Base-by-base conservation (phyloP, 495 filamentous ascomycete genomes). In the Pseudoneurospora amorphoporcata region DNA sequence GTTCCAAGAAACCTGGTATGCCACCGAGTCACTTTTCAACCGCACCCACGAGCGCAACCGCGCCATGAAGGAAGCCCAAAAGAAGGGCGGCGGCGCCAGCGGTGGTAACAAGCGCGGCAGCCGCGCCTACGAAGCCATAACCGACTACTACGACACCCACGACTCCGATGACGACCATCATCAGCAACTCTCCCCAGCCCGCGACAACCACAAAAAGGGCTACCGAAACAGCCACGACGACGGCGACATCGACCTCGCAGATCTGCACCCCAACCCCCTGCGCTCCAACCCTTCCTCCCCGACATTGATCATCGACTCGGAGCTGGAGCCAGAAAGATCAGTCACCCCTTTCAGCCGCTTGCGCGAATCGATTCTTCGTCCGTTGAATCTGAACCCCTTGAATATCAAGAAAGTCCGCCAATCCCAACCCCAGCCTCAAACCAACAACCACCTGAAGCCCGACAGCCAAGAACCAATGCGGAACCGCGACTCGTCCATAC, bases 1-100 rank as follows among this genome's bases (percentile, higher is more conserved):
- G 83, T 87, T 91, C 77, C 86, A 85, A 10, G 88, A 91, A 75
- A 82, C 87, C 0, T 91, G 86, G 86, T 86, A 85, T 75, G 79
- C 86, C 7, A 81, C 84, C 38, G 85, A 87, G 79, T 77, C 88
- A 74, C 74, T 86, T 80, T 71, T 84, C 83, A 76, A 86, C 83
- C 87, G 86, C 41, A 84, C 85, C 32, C 82, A 83, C 39, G 79
- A 84, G 73, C 84, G 84, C 43, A 80, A 79, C 73, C 80, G 78
- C 68, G 76, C 77, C 9, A 41, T 76, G 23, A 71, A 77, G 78
- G 38, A 79, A 73, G 69, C 76, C 80, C 74, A 85, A 81, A 72
- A 85, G 83, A 71, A 81, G 81, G 72, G 61, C 43, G 39, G 39
- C 39, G 39, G 39, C 39, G 39, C 69, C 83, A 78, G 32, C 84